Evolutionary conservation across 139 green algal species (phyloP), one percentile per base, ranked within the genome.

Genomic region (Trebouxia sp.): DNA sequence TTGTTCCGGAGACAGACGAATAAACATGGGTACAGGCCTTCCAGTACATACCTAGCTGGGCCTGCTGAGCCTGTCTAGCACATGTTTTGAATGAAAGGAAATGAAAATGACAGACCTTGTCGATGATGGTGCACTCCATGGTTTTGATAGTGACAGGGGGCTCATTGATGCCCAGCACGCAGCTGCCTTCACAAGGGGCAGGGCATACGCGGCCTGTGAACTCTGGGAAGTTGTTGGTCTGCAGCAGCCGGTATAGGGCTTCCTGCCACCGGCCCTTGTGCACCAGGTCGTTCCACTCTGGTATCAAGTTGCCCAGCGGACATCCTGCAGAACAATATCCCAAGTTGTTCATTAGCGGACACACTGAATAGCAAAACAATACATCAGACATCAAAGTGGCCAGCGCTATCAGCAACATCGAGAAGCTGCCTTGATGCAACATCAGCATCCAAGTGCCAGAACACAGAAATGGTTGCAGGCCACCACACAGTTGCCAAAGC

Each of bases 151-250:
- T 91, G 56, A 98, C 96, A 15, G 96, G 92, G 80, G 96, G 92
- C 92, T 99, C 91, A 82, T 98, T 99, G 89, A 99, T 99, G 79
- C 96, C 96, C 75, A 99, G 88, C 79, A 97, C 92, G 83, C 96
- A 99, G 30, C 91, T 87, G 79, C 96, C 96, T 92, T 99, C 95
- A 83, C 95, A 98, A 9, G 95, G 95, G 20, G 96, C 96, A 28
- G 94, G 95, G 87, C 94, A 98, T 58, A 98, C 95, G 47, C 94
- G 75, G 38, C 91, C 95, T 0, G 96, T 98, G 89, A 99, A 98
- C 91, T 98, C 96, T 47, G 96, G 96, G 91, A 99, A 99, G 89
- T 99, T 98, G 89, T 99, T 99, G 32, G 96, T 99, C 84, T 98
- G 94, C 69, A 98, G 86, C 77, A 99, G 91, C 1, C 96, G 84